These are phyloP conservation scores for Colletotrichum sp. DNA, from an alignment of 2,329 filamentous ascomycete species.

Conservation along the genomic window DNA sequence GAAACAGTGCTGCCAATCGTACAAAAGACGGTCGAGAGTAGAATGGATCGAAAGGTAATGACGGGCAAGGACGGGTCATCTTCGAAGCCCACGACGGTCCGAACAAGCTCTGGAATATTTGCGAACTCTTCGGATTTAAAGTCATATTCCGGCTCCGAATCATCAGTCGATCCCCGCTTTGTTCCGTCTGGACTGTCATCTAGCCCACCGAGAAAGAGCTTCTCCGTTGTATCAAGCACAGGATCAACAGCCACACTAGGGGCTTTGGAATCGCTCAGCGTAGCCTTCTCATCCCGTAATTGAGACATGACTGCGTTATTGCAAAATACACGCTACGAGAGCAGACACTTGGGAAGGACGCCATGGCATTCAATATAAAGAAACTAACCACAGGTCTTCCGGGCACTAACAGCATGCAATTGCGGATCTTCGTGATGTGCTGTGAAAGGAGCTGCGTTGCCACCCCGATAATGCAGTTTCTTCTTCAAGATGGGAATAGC, in stretches of 20 bases:
- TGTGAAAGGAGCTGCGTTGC: not conserved
- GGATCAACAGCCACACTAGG: not conserved
- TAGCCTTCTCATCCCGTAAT: not conserved
- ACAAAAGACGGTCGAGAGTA: slow-evolving; percentile 43
- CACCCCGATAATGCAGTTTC: not conserved
- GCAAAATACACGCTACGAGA: too few species aligned
- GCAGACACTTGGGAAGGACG: not conserved
- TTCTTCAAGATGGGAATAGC: not conserved
- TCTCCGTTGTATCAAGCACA: slow-evolving; percentile 1
- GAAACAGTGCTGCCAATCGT: slow-evolving; percentile 1
- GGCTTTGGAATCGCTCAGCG: not conserved
- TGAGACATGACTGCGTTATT: not conserved
- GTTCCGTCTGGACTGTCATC: not conserved
- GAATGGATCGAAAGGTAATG: slow-evolving; percentile 65
- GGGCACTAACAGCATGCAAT: not conserved
- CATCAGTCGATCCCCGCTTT: not conserved
- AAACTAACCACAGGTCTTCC: not conserved
- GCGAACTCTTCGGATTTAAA: slow-evolving; percentile 15
- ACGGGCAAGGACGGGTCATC: slow-evolving; percentile 61
- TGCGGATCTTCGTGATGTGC: slow-evolving; percentile 15
- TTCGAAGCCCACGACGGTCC: slow-evolving; percentile 60
- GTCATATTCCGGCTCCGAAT: slow-evolving; percentile 12
- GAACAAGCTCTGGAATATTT: slow-evolving; percentile 38
- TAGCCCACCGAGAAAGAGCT: not conserved
- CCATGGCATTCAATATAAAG: not conserved